Percentiles rank a stretch among this genome's conserved stretches.
phyloP scores from a whole-genome alignment of 306 rosid genomes.

The Castanopsis chinensis region DNA sequence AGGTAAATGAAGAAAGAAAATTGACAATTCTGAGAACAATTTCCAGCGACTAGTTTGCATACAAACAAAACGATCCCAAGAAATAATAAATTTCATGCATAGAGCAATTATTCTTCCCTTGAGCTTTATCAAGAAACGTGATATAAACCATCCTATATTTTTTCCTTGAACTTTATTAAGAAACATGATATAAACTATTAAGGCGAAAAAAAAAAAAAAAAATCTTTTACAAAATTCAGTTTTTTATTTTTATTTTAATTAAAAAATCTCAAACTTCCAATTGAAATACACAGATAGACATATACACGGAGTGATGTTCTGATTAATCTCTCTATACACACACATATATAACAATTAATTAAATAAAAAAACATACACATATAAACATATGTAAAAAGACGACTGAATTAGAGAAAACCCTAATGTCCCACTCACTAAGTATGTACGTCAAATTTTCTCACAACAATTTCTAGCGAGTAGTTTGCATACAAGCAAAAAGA shows the following conservation, averaged over 20 bases:
- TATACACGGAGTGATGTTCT: too few species aligned
- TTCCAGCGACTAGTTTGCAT: too few species aligned
- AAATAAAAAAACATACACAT: neutral
- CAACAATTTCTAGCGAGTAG: too few species aligned
- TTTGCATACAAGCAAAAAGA: neutral
- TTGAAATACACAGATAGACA: neutral
- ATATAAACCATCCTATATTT: neutral
- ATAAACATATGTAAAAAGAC: neutral
- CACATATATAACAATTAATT: neutral
- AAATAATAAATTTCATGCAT: neutral
- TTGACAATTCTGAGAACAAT: neutral
- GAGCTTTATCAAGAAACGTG: too few species aligned
- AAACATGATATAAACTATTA: too few species aligned
- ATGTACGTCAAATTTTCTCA: neutral
- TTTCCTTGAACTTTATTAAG: too few species aligned
- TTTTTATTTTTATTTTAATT: too few species aligned
- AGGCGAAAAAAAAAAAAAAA: neutral
- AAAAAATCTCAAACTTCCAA: neutral
- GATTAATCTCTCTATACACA: neutral
- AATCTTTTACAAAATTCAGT: neutral
- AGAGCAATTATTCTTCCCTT: neutral
- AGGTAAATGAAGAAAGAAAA: too few species aligned
- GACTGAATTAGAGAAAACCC: conserved; percentile 10
- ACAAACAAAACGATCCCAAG: neutral
- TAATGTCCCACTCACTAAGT: conserved; percentile 1